Evolutionary conservation across 2,329 filamentous ascomycete species (phyloP), one percentile per base, ranked within the genome.

Genomic region (Coniochaeta hoffmannii): DNA sequence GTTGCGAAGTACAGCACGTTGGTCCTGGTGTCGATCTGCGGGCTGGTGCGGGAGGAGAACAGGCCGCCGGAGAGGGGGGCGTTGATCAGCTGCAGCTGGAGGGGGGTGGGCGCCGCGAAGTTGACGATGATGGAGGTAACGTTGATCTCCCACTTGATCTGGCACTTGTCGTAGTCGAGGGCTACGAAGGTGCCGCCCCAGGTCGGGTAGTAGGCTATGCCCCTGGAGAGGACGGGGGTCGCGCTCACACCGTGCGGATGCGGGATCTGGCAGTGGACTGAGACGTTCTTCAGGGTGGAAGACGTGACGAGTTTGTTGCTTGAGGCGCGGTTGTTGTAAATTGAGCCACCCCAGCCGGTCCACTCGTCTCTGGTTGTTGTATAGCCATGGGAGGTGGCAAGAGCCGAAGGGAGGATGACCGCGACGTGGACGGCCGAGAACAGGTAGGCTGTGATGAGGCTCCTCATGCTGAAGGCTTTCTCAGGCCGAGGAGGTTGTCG

Each of bases 181-280:
- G 68, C 67, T n/a, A 65, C 61, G 50, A 70, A 60, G 6, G 60
- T 56, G 54, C 67, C 68, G 53, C 61, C 62, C 64, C 65, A 67
- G 22, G 66, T 68, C 2, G 67, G 66, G 55, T 61, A 71, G 56
- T 67, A 70, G 38, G 57, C 64, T 10, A 59, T 54, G 9, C 54
- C 54, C 15, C 54, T 36, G 0, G 35, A 26, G 11, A 64, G 50
- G 6, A 57, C 49, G 2, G 63, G 61, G 1, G 62, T 55, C 4
- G 59, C 62, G 55, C 60, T 62, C 22, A 60, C 52, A 4, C 62
- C 62, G 17, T 2, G 30, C 30, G 36, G 53, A 59, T 17, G 54
- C 6, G 26, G n/a, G 11, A 61, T 19, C 14, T 56, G 54, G 53
- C 62, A 64, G 35, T 57, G 36, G n/a, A 50, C 10, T 3, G 53